Evolutionary conservation across 2,329 filamentous ascomycete species (phyloP), one percentile per base, ranked within the genome.

Genomic region (Lasiodiplodia citricola): DNA sequence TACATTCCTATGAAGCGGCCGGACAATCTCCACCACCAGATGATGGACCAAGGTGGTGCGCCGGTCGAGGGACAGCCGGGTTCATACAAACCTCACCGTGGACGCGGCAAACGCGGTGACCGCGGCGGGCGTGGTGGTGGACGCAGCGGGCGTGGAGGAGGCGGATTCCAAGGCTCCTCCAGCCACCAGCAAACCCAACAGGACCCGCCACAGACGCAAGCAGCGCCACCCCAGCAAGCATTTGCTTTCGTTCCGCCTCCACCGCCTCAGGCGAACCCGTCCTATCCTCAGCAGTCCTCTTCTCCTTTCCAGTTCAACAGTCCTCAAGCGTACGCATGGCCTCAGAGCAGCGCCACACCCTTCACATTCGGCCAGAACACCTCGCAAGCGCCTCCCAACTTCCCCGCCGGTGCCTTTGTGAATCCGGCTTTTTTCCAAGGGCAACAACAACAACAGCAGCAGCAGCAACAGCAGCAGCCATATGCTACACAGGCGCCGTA

Each of bases 1-100:
- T 85, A 85, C 73, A 83, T 77, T 44, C 83, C 83, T 7, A 77
- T 85, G 23, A 80, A 81, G 56, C 75, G 83, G 57, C 83, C 83
- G 3, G 81, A 83, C 51, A 81, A 84, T 67, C 80, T 84, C 55
- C 78, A 81, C 51, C 75, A 83, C 56, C 76, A 83, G 71, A 82
- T 84, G 73, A 64, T 64, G 60, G 77, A 79, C n/a, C 70, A 69
- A 23, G 78, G 78, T 51, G 77, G 75, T 41, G 77, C 79, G 21
- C 79, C 79, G 25, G 70, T 79, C 21, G 76, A 79, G 72, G 74
- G 78, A 66, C 73, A 63, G 60, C 67, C 62, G 14, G 78, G 77
- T 75, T 76, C 66, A 70, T 64, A 77, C 71, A 76, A 76, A 23
- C 76, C 74, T 57, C 72, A 73, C 16, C 68, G 69, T 62, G 73